These are phyloP conservation scores for Paragyromitra xinjiangensis DNA, from an alignment of 495 filamentous ascomycete species.

Conservation along the genomic window DNA sequence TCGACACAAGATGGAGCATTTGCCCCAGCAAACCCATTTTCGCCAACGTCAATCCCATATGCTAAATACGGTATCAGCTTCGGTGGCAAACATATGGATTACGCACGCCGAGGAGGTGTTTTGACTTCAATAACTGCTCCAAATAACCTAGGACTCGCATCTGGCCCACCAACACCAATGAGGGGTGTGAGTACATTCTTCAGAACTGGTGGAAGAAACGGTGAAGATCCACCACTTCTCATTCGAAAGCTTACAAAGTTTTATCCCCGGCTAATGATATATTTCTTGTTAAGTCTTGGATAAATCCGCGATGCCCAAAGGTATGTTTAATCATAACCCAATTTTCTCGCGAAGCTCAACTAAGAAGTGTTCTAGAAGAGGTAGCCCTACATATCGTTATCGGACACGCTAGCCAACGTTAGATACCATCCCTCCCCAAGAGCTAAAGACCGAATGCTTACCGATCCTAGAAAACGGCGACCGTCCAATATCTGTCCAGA, in stretches of 20 bases:
- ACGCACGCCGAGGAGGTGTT: slow-evolving; percentile 64
- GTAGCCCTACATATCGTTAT: slow-evolving; percentile 62
- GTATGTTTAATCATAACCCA: not conserved
- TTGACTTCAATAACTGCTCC: slow-evolving; percentile 64
- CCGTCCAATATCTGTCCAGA: slow-evolving; percentile 55
- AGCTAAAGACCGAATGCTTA: not conserved
- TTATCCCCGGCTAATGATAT: not conserved
- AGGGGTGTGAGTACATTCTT: slow-evolving; percentile 60
- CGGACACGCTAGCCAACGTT: slow-evolving; percentile 54
- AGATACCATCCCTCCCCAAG: not conserved
- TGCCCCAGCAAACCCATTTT: slow-evolving; percentile 43
- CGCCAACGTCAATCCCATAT: slow-evolving; percentile 59
- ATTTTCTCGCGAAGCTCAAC: not conserved
- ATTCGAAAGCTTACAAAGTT: not conserved
- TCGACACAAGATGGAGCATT: slow-evolving; percentile 63
- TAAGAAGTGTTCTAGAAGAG: slow-evolving; percentile 59
- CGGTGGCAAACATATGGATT: slow-evolving; percentile 61
- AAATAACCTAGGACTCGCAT: slow-evolving; percentile 54
- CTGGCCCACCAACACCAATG: slow-evolving; percentile 44
- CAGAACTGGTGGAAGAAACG: slow-evolving; percentile 54
- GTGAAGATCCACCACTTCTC: not conserved
- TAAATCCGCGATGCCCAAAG: not conserved
- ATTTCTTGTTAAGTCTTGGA: not conserved
- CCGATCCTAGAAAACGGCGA: slow-evolving; percentile 30
- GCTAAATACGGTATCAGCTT: slow-evolving; percentile 65